A percentile compares a stretch with the other conserved stretches of the same genome.
Conservation (phyloP, 2,329 filamentous ascomycete species). For the Ambrosiella xylebori region DNA sequence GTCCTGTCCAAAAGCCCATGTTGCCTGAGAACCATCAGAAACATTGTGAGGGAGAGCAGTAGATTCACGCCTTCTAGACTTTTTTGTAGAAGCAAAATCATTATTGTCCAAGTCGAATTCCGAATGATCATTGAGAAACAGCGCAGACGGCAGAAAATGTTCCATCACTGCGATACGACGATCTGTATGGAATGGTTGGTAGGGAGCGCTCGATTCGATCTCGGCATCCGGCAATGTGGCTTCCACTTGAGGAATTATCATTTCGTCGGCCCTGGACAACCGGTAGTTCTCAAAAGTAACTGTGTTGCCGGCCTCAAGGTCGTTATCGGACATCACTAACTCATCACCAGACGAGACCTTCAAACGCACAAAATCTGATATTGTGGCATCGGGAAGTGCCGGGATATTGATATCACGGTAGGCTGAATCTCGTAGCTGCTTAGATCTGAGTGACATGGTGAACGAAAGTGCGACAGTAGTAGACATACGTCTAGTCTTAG, state of each 20-base stretch:
- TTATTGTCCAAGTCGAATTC: not conserved
- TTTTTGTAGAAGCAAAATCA: not conserved
- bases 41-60: not conserved
- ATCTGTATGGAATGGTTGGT: conserved; percentile 91
- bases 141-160: conserved; percentile 24
- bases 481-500: conserved; percentile 37
- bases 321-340: conserved; percentile 34
- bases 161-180: conserved; percentile 63
- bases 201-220: conserved; percentile 89
- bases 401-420: conserved; percentile 52
- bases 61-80: not conserved
- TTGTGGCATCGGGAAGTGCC: conserved; percentile 39
- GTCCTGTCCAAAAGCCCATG: conserved; percentile 45
- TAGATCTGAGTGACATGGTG: not conserved
- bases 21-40: conserved; percentile 4
- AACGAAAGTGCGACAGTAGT: conserved; percentile 17
- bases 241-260: conserved; percentile 27
- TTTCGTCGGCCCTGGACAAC: not conserved
- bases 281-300: conserved; percentile 28
- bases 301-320: conserved; percentile 36
- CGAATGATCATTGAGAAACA: not conserved
- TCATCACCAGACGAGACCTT: conserved; percentile 23
- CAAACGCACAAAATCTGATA: conserved; percentile 7
- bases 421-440: conserved; percentile 26
- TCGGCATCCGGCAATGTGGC: conserved; percentile 60